Evolutionary conservation across 768 basidiomycete species (phyloP), one percentile per base, ranked within the genome.

Genomic region (Xanthoconium purpureum): DNA sequence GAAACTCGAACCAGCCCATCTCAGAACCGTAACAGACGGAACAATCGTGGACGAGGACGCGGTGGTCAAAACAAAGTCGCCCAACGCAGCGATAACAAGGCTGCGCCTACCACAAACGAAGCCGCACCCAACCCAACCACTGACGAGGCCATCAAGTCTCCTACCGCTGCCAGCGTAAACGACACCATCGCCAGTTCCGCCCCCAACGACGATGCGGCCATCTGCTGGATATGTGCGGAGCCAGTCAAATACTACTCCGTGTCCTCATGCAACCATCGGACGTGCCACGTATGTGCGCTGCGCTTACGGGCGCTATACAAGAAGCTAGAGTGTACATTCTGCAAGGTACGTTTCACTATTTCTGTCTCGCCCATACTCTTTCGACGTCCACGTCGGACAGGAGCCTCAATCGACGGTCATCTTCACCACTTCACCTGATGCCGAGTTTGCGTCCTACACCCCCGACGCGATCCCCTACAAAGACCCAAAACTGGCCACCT

Each of bases 211-310:
- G 71, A 75, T 13, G 29, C 45, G 14, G 35, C 42, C 39, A 70
- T 87, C 12, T 98, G 96, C 74, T 96, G 86, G 83, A 98, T 98
- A 72, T 97, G 96, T 66, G 94, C 94, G 1, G 94, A 98, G 65
- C 87, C 88, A 5, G 86, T 96, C 72, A 94, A 89, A 67, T 96
- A 92, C 68, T 94, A 87, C 71, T 83, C 91, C 7, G 74, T 97
- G 32, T 88, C 94, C 17, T 83, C 88, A 52, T 99, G 96, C 74
- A 92, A 93, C 69, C 96, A 99, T 68, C 78, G 91, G 50, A 98
- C 93, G 4, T 98, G 96, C 77, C 94, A 97, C 73, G 87, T 95
- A 57, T 99, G 96, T 66, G 87, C 91, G 0, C 73, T 98, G 49
- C 83, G 96, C 8, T 73, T 98, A 30, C 75, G 96, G 38, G 93